A percentile compares a stretch with the other conserved stretches of the same genome.
Conservation (phyloP, 1,139 yeast species). For the Maudiozyma humilis region DNA sequence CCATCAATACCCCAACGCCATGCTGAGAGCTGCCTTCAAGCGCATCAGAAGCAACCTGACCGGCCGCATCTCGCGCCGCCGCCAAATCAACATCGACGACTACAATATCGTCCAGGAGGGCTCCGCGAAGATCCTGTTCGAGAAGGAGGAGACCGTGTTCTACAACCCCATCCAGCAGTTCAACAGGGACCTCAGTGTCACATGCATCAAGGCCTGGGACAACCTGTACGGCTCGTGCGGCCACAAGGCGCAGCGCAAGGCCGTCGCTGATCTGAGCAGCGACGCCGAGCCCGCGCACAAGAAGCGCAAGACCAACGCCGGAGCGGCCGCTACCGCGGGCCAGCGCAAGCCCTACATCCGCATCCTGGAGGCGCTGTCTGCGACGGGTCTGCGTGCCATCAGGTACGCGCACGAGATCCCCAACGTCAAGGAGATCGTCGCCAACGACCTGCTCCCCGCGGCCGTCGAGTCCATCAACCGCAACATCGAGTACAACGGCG, state of each 20-base stretch:
- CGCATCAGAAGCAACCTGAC: slow-evolving; percentile 17
- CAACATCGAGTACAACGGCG: slow-evolving; percentile 60
- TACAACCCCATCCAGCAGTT: slow-evolving; percentile 96
- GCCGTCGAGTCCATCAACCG: slow-evolving; percentile 79
- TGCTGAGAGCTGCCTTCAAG: slow-evolving; percentile 26
- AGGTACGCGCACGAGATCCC: slow-evolving; percentile 90
- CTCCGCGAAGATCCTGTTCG: slow-evolving; percentile 66
- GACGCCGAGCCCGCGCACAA: slow-evolving; percentile 15
- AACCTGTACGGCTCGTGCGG: slow-evolving; percentile 37
- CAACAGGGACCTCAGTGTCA: slow-evolving; percentile 80
- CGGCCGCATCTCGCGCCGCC: slow-evolving; percentile 3
- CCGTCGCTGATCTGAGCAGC: neutral
- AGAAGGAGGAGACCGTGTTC: slow-evolving; percentile 71
- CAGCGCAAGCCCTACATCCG: slow-evolving; percentile 41
- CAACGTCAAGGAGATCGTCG: slow-evolving; percentile 58
- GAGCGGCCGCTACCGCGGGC: slow-evolving; percentile 8
- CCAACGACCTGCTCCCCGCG: slow-evolving; percentile 77
- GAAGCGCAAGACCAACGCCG: slow-evolving; percentile 21
- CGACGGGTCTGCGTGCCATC: slow-evolving; percentile 90
- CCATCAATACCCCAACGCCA: too few species aligned
- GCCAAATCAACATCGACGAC: slow-evolving; percentile 23
- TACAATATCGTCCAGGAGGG: slow-evolving; percentile 65
- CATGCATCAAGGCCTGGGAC: slow-evolving; percentile 82
- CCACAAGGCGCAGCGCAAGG: neutral
- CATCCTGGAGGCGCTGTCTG: slow-evolving; percentile 83